Base-by-base conservation (phyloP, 2,329 filamentous ascomycete genomes). In the Apiospora saccharicola region DNA sequence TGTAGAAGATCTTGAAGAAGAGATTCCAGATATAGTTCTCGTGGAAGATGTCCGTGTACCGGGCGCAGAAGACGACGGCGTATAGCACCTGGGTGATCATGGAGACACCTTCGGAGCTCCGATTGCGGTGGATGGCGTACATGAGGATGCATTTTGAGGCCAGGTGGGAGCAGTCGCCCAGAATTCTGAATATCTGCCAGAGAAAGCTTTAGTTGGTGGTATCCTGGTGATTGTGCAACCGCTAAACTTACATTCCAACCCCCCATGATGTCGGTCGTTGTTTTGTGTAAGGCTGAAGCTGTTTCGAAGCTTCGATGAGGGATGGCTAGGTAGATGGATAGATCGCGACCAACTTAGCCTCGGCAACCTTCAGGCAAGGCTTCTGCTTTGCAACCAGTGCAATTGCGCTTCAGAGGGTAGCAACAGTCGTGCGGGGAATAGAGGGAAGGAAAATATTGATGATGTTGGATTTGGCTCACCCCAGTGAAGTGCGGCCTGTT, bases 21-120 rank as follows among this genome's bases (percentile, higher is more conserved):
- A 92, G 89, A 83, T 96, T 96, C 90, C 93, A 96, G 73, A 77
- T 75, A 37, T 81, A 84, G 13, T 79, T 80, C 78, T 89, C 87
- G 10, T 75, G 79, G 80, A 97, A 94, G 75, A 98, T 85, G 81
- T 98, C 94, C 75, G 96, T 89, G 83, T 98, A 98, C 73, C 96
- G 91, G 5, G 94, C 92, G 79, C 91, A 86, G 84, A 98, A 98
- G 72, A 98, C 95, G 75, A 92, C 81, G 71, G 92, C 90, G 84
- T 98, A 98, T 75, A 98, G 90, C 71, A 91, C 88, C 83, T 98
- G 96, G 1, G 93, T 98, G 78, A 98, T 94, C 80, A 98, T 91
- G 34, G 95, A 98, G 74, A 98, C 93, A 73, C 95, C 94, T 87
- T 98, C 95, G 68, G 95, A 93, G 81, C 93, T 96, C 80, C 90